Evolutionary conservation across 2,329 filamentous ascomycete genomes (phyloP), one percentile per base, ranked within the genome.

Genomic region (Pyrenophora graminea): DNA sequence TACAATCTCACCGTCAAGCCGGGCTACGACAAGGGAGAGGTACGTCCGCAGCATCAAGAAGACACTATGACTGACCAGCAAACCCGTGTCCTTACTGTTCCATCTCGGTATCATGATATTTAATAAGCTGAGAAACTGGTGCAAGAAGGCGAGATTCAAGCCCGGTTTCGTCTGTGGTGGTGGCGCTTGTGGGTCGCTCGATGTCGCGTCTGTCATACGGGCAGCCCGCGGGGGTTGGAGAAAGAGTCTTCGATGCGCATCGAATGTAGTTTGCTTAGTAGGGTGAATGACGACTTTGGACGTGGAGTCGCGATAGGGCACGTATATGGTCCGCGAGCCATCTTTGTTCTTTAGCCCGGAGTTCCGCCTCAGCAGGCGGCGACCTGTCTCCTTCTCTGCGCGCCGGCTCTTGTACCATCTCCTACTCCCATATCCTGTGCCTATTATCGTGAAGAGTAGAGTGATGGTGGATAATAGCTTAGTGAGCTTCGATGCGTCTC

Each of bases 101-200:
- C 93, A 96, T 57, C 93, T 81, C 5, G 94, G 94, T 56, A 99
- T 89, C 91, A 97, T 96, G 69, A 99, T 97, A 75, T 91, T 97
- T 77, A 97, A 85, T 47, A 99, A 77, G 68, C 93, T 97, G 44
- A 97, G 81, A 65, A 99, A 97, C 74, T 99, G 94, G 72, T 99
- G 94, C 45, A 99, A 75, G 67, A 99, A 99, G 9, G 94, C 94
- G 51, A 99, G 81, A 69, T 99, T 99, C 33, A 99, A 78, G 0
- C 94, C 94, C 0, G 94, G 91, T 72, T 96, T 97, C 3, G 92
- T 93, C 71, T 96, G 90, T 8, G 90, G 84, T 2, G 92, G 90
- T 13, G 94, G 94, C 5, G 95, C 90, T 37, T 84, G 82, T 31
- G 80, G 77, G 38, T 77, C 80, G 38, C 70, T 65, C 21, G 39